A percentile compares a stretch with the other conserved stretches of the same genome.
These are phyloP conservation scores for Lichtheimia corymbifera DNA, from an alignment of 371 early-diverging fungal species.

Conservation along the genomic window DNA sequence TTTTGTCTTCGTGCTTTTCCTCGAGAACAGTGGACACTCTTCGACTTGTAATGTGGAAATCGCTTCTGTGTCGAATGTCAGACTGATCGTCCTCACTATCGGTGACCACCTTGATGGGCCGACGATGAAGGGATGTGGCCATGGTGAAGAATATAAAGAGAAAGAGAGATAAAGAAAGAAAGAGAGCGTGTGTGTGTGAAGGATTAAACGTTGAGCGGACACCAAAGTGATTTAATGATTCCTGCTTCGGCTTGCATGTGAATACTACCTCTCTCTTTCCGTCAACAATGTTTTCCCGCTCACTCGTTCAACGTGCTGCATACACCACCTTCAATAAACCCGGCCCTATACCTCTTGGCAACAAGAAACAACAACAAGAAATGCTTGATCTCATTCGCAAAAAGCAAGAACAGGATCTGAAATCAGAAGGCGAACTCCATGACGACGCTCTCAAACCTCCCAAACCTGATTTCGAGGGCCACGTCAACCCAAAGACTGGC, in stretches of 20 bases:
- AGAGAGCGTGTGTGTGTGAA: neutral
- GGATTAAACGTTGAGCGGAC: too few relatives aligned
- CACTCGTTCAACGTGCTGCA: constrained; percentile 15
- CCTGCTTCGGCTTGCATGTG: too few relatives aligned
- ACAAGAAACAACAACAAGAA: constrained; percentile 70
- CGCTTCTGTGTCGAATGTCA: constrained; percentile 36
- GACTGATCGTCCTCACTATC: constrained; percentile 55
- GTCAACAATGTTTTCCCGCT: constrained; percentile 8
- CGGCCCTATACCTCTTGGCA: constrained; percentile 76
- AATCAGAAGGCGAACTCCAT: constrained; percentile 45
- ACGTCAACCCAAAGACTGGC: constrained; percentile 79
- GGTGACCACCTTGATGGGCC: constrained; percentile 46
- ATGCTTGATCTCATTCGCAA: constrained; percentile 69
- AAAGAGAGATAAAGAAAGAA: neutral
- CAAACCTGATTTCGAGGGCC: constrained; percentile 67
- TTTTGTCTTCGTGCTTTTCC: constrained; percentile 36
- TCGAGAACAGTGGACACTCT: constrained; percentile 28
- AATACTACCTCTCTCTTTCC: neutral
- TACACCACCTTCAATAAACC: constrained; percentile 53
- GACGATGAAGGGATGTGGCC: constrained; percentile 7
- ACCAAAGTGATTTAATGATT: too few relatives aligned
- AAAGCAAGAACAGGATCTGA: constrained; percentile 35
- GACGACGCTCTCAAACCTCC: constrained; percentile 58
- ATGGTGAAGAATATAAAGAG: constrained; percentile 1
- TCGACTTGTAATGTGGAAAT: constrained; percentile 40